Evolutionary conservation across 192 early-diverging fungal genomes (phyloP).

Genomic region (Spizellomyces sp.): DNA sequence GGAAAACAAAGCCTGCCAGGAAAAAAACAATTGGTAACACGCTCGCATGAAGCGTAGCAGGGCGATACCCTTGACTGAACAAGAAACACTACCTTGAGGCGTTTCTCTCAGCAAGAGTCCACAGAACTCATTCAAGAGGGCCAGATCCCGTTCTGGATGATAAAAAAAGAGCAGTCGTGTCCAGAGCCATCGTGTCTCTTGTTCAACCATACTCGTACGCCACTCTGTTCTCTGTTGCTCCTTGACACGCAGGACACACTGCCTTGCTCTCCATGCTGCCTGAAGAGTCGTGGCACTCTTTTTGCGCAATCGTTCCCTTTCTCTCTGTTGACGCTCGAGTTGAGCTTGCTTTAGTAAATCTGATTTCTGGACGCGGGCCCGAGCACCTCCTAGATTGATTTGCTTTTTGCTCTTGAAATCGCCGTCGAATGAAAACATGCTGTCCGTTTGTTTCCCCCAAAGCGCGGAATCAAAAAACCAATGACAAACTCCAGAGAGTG

Average conservation of each 20-base stretch:
- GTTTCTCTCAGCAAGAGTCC: no score
- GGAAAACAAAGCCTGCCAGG: no score
- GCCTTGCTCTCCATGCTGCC: slow-evolving; percentile 65
- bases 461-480: no score
- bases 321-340: slow-evolving; percentile 70
- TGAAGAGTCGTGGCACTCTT: slow-evolving; percentile 67
- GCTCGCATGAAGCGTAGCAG: no score
- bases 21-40: no score
- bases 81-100: no score
- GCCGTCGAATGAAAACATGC: slow-evolving; percentile 72
- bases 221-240: slow-evolving; percentile 36
- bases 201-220: slow-evolving; percentile 37
- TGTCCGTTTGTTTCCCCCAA: no score
- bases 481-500: no score
- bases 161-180: slow-evolving; percentile 47
- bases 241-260: slow-evolving; percentile 32
- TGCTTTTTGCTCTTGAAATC: slow-evolving; percentile 71
- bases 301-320: slow-evolving; percentile 62
- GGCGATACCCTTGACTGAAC: no score
- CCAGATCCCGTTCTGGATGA: slow-evolving; percentile 18
- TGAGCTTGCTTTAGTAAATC: slow-evolving; percentile 67
- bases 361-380: slow-evolving; percentile 64
- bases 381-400: slow-evolving; percentile 84
- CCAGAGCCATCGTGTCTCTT: not conserved
- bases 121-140: slow-evolving; percentile 16